phyloP scores from a whole-genome alignment of 805 yeast species.

The Ogataea methanolica region DNA sequence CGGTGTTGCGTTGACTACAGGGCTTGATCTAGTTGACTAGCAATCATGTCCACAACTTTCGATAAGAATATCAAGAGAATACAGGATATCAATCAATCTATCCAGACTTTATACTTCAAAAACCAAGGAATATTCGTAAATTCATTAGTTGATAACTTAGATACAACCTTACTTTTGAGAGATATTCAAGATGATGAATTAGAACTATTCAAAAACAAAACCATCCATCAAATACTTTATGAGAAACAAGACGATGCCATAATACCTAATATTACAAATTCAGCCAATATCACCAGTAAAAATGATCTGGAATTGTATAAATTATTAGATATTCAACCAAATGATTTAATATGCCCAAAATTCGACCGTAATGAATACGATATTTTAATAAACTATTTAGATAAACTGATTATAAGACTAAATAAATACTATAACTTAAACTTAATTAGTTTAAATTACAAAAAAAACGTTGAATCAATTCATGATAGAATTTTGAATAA shows the following conservation, averaged over 20 bases:
- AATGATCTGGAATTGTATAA: constrained; percentile 1
- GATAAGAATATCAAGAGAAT: constrained; percentile 12
- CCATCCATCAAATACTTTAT: constrained; percentile 18
- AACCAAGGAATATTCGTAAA: constrained; percentile 21
- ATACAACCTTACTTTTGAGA: constrained; percentile 17
- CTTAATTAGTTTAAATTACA: no score
- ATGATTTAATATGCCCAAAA: neutral
- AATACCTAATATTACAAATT: neutral
- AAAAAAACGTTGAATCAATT: no score
- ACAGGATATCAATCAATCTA: constrained; percentile 16
- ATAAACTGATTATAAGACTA: neutral
- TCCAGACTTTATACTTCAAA: constrained; percentile 16
- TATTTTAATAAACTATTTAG: neutral
- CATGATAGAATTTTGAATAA: no score
- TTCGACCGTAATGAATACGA: neutral
- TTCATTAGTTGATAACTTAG: constrained; percentile 17
- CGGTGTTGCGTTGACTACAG: neutral
- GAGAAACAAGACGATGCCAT: constrained; percentile 11
- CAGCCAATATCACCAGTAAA: neutral
- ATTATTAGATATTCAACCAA: neutral
- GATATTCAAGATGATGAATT: constrained; percentile 21
- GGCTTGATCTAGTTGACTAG: no score
- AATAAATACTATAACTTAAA: neutral
- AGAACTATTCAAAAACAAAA: constrained; percentile 14
- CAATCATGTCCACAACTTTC: constrained; percentile 5